Percentiles rank a stretch among this genome's conserved stretches.
Conservation (phyloP, 495 filamentous ascomycete species). For the Talaromyces ruber region DNA sequence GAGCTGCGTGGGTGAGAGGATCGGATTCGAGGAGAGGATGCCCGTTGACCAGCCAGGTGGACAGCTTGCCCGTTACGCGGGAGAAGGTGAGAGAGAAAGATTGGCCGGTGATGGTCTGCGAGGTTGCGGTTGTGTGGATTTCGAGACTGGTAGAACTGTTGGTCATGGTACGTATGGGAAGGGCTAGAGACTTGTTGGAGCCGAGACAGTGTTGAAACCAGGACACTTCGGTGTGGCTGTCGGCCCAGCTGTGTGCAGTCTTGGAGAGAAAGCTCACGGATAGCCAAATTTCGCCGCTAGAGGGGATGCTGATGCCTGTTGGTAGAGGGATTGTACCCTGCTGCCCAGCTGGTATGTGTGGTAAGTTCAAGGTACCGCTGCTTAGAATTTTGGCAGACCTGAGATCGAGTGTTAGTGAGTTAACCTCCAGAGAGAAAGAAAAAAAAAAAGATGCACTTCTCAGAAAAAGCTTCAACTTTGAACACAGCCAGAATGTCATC, state of each 20-base stretch:
- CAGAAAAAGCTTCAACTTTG: conserved; percentile 15
- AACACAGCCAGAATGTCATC: conserved; percentile 30
- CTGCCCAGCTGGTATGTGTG: conserved; percentile 11
- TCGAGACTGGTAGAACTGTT: neutral
- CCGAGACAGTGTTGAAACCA: conserved; percentile 20
- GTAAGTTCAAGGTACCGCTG: conserved; percentile 14
- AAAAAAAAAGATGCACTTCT: neutral
- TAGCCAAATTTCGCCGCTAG: conserved; percentile 15
- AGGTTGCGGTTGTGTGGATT: neutral
- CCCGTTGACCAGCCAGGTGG: conserved; percentile 6
- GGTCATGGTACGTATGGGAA: conserved; percentile 1
- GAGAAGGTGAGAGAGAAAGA: conserved; percentile 7
- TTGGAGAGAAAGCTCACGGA: conserved; percentile 23
- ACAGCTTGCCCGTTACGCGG: conserved; percentile 11
- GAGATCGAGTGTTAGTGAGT: neutral
- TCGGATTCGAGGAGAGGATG: conserved; percentile 7
- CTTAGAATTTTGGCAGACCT: conserved; percentile 7
- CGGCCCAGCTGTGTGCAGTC: conserved; percentile 19
- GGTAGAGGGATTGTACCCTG: conserved; percentile 13
- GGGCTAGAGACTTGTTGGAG: conserved; percentile 3
- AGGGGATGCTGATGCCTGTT: neutral
- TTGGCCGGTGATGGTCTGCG: neutral
- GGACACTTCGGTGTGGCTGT: conserved; percentile 22
- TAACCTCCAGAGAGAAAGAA: neutral
- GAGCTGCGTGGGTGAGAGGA: conserved; percentile 8